Evolutionary conservation across 225 moss, liverwort and hornwort species (phyloP).

Genomic region (Pseudoscleropodium purum): DNA sequence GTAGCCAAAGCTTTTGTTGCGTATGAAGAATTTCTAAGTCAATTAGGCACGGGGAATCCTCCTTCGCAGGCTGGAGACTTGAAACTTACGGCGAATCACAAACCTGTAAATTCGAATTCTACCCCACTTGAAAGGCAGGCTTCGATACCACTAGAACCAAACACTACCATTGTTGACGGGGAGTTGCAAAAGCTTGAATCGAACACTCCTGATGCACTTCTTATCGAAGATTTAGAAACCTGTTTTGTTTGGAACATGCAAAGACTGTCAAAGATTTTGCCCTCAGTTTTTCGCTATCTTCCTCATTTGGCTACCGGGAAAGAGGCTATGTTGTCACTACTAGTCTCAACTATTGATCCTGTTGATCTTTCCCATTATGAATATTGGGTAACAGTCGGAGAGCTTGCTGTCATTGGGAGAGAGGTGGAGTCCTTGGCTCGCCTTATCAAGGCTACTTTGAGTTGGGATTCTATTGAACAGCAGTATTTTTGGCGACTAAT

Average conservation of each 20-base stretch:
- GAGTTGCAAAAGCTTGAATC: not conserved
- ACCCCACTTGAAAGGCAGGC: slow-evolving; percentile 15
- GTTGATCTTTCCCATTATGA: slow-evolving; percentile 71
- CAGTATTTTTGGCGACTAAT: slow-evolving; percentile 88
- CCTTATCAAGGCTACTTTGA: slow-evolving; percentile 53
- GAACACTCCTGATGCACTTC: slow-evolving; percentile 19
- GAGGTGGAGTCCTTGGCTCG: slow-evolving; percentile 47
- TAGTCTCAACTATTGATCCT: slow-evolving; percentile 74
- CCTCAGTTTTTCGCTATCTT: slow-evolving; percentile 80
- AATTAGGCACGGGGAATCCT: slow-evolving; percentile 12
- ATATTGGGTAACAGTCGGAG: slow-evolving; percentile 71
- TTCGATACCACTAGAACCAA: slow-evolving; percentile 3
- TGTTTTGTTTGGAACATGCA: slow-evolving; percentile 83
- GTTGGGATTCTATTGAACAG: slow-evolving; percentile 94
- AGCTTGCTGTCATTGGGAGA: slow-evolving; percentile 74
- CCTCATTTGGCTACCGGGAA: slow-evolving; percentile 65
- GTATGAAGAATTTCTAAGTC: slow-evolving; percentile 71
- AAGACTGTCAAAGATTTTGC: slow-evolving; percentile 60
- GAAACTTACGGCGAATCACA: slow-evolving; percentile 24
- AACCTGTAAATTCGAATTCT: not conserved
- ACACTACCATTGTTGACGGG: slow-evolving; percentile 13
- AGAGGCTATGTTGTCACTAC: slow-evolving; percentile 46
- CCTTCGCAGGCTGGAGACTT: slow-evolving; percentile 7
- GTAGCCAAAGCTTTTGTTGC: slow-evolving; percentile 63
- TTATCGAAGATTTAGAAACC: slow-evolving; percentile 67